Evolutionary conservation across 306 rosid genomes (phyloP).

Genomic region (Lupinus albus): DNA sequence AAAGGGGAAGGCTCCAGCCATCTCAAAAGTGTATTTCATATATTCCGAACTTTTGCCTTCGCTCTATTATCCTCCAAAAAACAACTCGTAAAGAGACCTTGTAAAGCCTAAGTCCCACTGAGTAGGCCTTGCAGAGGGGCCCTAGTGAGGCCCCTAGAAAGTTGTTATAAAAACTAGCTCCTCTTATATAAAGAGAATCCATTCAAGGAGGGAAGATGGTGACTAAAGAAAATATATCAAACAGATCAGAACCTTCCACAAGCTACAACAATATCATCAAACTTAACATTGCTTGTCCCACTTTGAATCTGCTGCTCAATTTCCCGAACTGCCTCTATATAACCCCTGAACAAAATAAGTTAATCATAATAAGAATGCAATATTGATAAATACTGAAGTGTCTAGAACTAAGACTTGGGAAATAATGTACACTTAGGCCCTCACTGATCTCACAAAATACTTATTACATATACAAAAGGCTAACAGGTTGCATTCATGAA

Average conservation of each 20-base stretch:
- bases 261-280: slow-evolving; percentile 92
- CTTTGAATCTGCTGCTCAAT: slow-evolving; percentile 76
- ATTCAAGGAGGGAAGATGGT: slow-evolving; percentile 1
- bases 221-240: slow-evolving; percentile 40
- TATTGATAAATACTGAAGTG: not conserved
- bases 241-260: slow-evolving; percentile 80
- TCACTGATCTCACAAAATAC: slow-evolving; percentile 29
- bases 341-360: slow-evolving; percentile 68
- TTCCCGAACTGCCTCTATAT: slow-evolving; percentile 80
- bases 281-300: slow-evolving; percentile 52
- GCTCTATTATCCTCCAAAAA: too few species aligned
- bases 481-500: not conserved
- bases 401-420: slow-evolving; percentile 20
- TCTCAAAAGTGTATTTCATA: too few species aligned
- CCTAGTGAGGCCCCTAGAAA: slow-evolving; percentile 3
- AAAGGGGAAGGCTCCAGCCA: too few species aligned
- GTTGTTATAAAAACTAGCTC: slow-evolving; percentile 21
- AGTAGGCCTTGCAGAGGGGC: too few species aligned
- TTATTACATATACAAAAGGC: not conserved
- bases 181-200: slow-evolving; percentile 29
- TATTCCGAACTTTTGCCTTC: too few species aligned
- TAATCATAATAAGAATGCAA: slow-evolving; percentile 21
- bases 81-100: too few species aligned
- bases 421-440: slow-evolving; percentile 25
- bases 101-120: not conserved